Base-by-base conservation (phyloP, 1,284 basidiomycete genomes). In the Irpex sp. region DNA sequence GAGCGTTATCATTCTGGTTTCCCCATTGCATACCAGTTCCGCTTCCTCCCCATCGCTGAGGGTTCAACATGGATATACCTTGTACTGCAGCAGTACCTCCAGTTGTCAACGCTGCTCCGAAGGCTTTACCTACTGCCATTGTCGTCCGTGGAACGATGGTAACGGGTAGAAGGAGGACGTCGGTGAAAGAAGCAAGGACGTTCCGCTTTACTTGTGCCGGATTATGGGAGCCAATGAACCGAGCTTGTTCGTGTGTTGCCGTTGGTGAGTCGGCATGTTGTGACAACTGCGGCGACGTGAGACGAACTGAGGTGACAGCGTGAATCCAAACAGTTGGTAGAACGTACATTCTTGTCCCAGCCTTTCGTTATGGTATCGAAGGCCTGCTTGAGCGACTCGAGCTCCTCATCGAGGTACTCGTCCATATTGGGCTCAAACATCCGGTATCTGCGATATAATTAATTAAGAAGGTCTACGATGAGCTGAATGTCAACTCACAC, bases 401-500 rank as follows among this genome's bases (percentile, higher is more conserved):
- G 88, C 81, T 99, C 98, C 78, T 98, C 96, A 72, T 96, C 93
- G 2, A 99, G 91, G 78, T 99, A 99, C 77, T 98, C 97, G 79
- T 97, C 97, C 94, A 99, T 97, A 80, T 98, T 95, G 2, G 88
- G 85, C 80, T 98, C 97, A 78, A 98, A 99, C 95, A 99, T 97
- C 59, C 88, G 88, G 80, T 95, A 97, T 10, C 95, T 97, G 78
- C 22, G 5, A 42, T 24, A 24, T 9, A 65, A 38, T 65, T 59
- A 70, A 22, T 20, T 67, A 22, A 45, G 45, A 60, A 71, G 65
- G 56, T 42, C 54, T 15, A 32, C 22, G 18, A 59, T 54, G 20
- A 72, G 68, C 44, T 62, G 65, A 32, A 65, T 38, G 32, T 9
- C 56, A 58, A 70, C 87, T 76, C 77, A 96, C 95, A 97, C 88